Base-by-base conservation (phyloP, 2,329 filamentous ascomycete genomes). In the Neophaeococcomyces mojaviensis region DNA sequence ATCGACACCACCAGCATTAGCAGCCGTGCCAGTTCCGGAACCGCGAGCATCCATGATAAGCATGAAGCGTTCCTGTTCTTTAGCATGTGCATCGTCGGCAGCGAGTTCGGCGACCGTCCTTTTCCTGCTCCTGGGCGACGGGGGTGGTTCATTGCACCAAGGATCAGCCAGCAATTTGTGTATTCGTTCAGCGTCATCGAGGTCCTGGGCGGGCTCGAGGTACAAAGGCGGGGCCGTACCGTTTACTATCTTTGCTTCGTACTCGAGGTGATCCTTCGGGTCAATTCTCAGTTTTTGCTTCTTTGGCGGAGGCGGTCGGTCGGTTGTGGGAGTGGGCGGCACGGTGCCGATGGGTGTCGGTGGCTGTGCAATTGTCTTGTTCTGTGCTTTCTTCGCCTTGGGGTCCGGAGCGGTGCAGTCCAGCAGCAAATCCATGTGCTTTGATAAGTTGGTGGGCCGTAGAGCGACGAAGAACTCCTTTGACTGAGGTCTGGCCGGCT, bases 31-130 rank as follows among this genome's bases (percentile, higher is more conserved):
- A 16, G 74, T 71, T 3, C 77, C 73, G 12, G 72, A 71, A 49
- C 88, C 75, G 4, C 88, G 78, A 57, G 96, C 90, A 59, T 98
- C 92, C 66, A 89, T 80, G 18, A 87, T 82, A 41, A 97, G 81
- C 88, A 98, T 92, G 55, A 88, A 94, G 38, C 88, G 79, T 65
- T 98, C 89, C 53, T 88, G 82, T 49, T 88, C 86, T 18, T 89
- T 90, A 1, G 88, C 88, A 49, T 88, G 76, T 1, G 92, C 90
- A 67, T 98, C 89, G 60, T 98, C 92, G 6, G 90, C 90, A 7
- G 88, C 92, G 70, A 97, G 80, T 62, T 98, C 90, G 7, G 92
- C 92, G 15, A 94, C 83, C 0, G 92, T 98, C 51, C 90, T 81
- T 73, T 98, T 97, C 47, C 92, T 77, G 6, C 82, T 83, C 72